These are phyloP conservation scores for Trichosporon sp. DNA, from an alignment of 1,284 basidiomycete species.

Conservation along the genomic window DNA sequence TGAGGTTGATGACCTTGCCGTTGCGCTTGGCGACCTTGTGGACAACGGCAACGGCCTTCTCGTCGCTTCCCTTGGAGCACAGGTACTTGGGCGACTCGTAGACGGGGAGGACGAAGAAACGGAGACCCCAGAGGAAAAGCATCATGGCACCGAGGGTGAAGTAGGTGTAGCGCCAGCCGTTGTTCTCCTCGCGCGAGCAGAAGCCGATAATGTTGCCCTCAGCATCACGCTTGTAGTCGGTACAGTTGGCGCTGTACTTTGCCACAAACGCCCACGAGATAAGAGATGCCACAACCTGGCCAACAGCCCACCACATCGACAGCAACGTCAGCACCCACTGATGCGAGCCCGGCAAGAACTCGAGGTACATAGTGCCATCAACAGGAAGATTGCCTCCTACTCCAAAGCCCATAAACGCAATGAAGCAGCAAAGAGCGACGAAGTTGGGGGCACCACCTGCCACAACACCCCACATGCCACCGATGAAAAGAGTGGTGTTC, in stretches of 20 bases:
- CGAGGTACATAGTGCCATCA: conserved; percentile 57
- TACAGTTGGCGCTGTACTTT: conserved; percentile 14
- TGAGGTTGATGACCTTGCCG: conserved; percentile 51
- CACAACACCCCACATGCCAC: conserved; percentile 58
- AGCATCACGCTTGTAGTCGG: not conserved
- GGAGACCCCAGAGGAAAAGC: conserved; percentile 43
- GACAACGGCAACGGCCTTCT: conserved; percentile 54
- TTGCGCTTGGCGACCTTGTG: conserved; percentile 54
- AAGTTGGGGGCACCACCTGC: conserved; percentile 57
- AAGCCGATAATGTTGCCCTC: conserved; percentile 37
- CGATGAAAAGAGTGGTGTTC: conserved; percentile 58
- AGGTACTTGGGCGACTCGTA: conserved; percentile 61
- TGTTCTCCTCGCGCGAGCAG: conserved; percentile 52
- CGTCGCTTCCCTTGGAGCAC: conserved; percentile 55
- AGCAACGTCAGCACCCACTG: conserved; percentile 63
- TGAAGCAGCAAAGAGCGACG: conserved; percentile 31
- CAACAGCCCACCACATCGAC: conserved; percentile 62
- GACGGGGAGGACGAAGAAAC: conserved; percentile 48
- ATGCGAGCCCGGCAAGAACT: conserved; percentile 55
- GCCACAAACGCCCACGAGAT: conserved; percentile 45
- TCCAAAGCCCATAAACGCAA: conserved; percentile 55
- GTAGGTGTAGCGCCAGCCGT: conserved; percentile 61
- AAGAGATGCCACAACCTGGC: conserved; percentile 52
- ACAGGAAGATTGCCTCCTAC: conserved; percentile 58
- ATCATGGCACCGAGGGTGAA: conserved; percentile 53